These are phyloP conservation scores for Leishmania tarentolae DNA, from an alignment of 208 protist genomes.

Conservation along the genomic window DNA sequence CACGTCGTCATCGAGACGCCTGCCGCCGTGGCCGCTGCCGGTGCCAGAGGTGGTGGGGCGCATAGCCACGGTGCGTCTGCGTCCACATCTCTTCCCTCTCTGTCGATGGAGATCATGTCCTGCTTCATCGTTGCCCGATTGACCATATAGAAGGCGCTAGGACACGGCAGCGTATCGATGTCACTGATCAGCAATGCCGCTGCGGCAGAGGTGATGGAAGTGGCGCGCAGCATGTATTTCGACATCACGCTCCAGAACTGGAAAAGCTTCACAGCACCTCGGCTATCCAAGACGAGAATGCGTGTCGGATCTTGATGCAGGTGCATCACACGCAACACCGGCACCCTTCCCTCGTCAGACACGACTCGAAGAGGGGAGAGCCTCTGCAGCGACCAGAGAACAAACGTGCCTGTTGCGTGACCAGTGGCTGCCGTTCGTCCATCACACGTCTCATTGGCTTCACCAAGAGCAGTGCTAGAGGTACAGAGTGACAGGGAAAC, in stretches of 20 bases:
- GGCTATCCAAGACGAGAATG: slow-evolving; percentile 43
- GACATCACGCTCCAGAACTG: slow-evolving; percentile 57
- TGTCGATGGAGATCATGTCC: slow-evolving; percentile 2
- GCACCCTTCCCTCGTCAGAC: slow-evolving; percentile 46
- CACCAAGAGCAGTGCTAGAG: not conserved
- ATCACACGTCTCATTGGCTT: slow-evolving; percentile 11
- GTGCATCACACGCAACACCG: slow-evolving; percentile 39
- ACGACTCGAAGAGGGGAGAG: slow-evolving; percentile 53
- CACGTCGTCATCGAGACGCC: slow-evolving; percentile 23
- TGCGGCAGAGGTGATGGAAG: slow-evolving; percentile 28
- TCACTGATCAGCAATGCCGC: slow-evolving; percentile 34
- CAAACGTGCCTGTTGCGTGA: slow-evolving; percentile 45
- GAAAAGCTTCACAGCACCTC: slow-evolving; percentile 45
- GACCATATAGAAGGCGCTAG: slow-evolving; percentile 31
- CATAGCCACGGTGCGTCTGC: slow-evolving; percentile 21
- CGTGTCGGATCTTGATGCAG: slow-evolving; percentile 42
- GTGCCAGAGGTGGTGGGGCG: slow-evolving; percentile 14
- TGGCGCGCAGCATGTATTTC: slow-evolving; percentile 46
- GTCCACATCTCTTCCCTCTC: not conserved
- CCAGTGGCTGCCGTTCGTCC: slow-evolving; percentile 39
- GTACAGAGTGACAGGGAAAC: slow-evolving; percentile 49
- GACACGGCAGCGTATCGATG: slow-evolving; percentile 39
- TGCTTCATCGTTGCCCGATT: slow-evolving; percentile 12
- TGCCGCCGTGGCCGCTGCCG: slow-evolving; percentile 8
- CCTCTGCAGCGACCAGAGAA: slow-evolving; percentile 52